phyloP scores from a whole-genome alignment of 805 yeast species.

The Ogataea methanolica region DNA sequence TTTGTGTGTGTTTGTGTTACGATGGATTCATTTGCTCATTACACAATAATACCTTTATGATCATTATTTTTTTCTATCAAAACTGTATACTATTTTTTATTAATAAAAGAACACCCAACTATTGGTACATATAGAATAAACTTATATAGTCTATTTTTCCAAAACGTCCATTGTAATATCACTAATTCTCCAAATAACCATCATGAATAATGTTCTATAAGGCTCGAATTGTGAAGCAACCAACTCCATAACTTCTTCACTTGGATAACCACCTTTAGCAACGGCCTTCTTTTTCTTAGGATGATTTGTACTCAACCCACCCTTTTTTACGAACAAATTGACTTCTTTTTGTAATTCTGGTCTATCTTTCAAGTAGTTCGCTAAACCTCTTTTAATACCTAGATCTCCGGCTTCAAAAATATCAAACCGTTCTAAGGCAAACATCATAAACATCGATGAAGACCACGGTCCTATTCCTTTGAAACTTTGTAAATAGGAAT shows the following conservation, averaged over 20 bases:
- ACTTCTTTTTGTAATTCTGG: slow-evolving; percentile 44
- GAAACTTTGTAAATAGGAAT: slow-evolving; percentile 25
- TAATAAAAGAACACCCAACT: no score
- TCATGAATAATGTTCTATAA: slow-evolving; percentile 61
- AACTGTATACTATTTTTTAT: no score
- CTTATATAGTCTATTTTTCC: slow-evolving; percentile 11
- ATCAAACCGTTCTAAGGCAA: slow-evolving; percentile 62
- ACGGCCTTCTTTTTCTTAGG: slow-evolving; percentile 17
- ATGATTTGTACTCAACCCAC: slow-evolving; percentile 34
- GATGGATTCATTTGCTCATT: no score
- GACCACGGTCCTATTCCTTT: slow-evolving; percentile 86
- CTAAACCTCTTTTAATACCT: slow-evolving; percentile 80
- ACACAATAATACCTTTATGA: no score
- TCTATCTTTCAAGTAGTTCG: slow-evolving; percentile 53
- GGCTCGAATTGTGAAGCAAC: slow-evolving; percentile 62
- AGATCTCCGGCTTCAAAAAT: slow-evolving; percentile 76
- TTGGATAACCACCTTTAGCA: slow-evolving; percentile 26
- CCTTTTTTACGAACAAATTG: slow-evolving; percentile 32
- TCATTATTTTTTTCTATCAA: no score
- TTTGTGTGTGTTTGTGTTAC: no score
- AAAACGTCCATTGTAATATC: slow-evolving; percentile 50
- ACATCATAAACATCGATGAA: slow-evolving; percentile 79
- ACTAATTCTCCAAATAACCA: slow-evolving; percentile 69
- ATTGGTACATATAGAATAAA: no score
- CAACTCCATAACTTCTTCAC: slow-evolving; percentile 51